Percentiles rank a stretch among this genome's conserved stretches.
phyloP scores from a whole-genome alignment of 2,329 filamentous ascomycete genomes.

The Acrocalymma vagum region DNA sequence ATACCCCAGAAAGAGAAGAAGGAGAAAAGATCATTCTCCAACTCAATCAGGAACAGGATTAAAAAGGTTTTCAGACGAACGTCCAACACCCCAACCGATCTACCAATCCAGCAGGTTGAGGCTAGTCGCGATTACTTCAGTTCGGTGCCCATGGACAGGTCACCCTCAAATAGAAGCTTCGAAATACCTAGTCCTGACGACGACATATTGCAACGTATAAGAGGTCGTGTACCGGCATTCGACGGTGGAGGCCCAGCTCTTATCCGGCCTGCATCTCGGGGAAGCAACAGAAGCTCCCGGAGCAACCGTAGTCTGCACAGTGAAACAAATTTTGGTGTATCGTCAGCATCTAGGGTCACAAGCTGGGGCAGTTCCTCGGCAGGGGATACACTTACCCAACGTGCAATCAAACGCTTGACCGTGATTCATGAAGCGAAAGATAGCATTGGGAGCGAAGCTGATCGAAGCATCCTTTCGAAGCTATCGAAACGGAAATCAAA shows the following conservation, averaged over 20 bases:
- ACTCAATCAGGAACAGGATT: slow-evolving; percentile 67
- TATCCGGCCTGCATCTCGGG: slow-evolving; percentile 26
- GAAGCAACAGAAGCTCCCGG: slow-evolving; percentile 29
- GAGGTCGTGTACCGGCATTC: slow-evolving; percentile 33
- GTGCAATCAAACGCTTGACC: slow-evolving; percentile 67
- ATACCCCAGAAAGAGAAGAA: slow-evolving; percentile 52
- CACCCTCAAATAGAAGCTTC: slow-evolving; percentile 38
- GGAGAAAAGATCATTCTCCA: slow-evolving; percentile 70
- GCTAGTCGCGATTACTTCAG: slow-evolving; percentile 52
- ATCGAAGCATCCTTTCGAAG: slow-evolving; percentile 11
- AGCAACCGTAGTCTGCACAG: slow-evolving; percentile 41
- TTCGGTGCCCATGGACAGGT: slow-evolving; percentile 13
- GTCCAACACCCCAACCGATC: slow-evolving; percentile 32
- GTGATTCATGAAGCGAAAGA: slow-evolving; percentile 66
- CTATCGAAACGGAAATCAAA: slow-evolving; percentile 25
- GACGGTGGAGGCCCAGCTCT: slow-evolving; percentile 21
- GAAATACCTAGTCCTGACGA: slow-evolving; percentile 50
- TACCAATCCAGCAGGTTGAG: slow-evolving; percentile 64
- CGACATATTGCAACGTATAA: slow-evolving; percentile 54
- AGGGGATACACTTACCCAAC: slow-evolving; percentile 62
- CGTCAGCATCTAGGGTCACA: slow-evolving; percentile 64
- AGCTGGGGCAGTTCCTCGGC: slow-evolving; percentile 75
- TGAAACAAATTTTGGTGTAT: slow-evolving; percentile 59
- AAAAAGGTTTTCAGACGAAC: slow-evolving; percentile 64
- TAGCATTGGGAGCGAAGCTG: slow-evolving; percentile 40